Percentiles rank a stretch among this genome's conserved stretches.
These are phyloP conservation scores for Wickerhamomyces bovis DNA, from an alignment of 805 yeast species.

Conservation along the genomic window DNA sequence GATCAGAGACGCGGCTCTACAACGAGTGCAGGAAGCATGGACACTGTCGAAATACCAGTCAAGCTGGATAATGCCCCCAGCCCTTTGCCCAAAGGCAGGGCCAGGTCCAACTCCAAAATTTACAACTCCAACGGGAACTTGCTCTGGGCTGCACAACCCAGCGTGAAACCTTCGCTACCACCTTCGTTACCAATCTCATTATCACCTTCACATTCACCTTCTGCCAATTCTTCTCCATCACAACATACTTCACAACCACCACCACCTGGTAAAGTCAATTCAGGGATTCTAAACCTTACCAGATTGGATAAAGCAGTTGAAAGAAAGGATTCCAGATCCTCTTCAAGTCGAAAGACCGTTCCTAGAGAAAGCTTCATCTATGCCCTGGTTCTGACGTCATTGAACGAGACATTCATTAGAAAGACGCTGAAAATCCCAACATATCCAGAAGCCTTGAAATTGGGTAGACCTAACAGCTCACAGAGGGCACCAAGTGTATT, in stretches of 20 bases:
- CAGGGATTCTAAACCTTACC: background rate
- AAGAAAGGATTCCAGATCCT: background rate
- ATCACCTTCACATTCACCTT: background rate
- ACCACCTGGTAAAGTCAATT: background rate
- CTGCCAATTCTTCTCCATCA: background rate
- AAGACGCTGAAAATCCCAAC: constrained; percentile 77
- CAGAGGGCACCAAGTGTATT: constrained; percentile 50
- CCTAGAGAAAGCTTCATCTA: constrained; percentile 32
- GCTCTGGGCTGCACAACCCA: background rate
- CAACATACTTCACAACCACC: background rate
- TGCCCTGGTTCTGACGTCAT: constrained; percentile 65
- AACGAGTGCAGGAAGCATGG: background rate
- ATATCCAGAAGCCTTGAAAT: constrained; percentile 73
- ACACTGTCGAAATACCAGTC: background rate
- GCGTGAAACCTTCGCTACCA: background rate
- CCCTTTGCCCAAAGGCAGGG: constrained; percentile 1
- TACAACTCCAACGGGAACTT: constrained; percentile 4
- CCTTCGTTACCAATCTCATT: background rate
- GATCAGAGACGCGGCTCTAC: background rate
- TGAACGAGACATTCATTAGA: constrained; percentile 76
- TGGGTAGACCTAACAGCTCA: constrained; percentile 82
- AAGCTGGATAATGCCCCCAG: background rate
- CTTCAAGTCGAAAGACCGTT: background rate
- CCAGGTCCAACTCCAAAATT: constrained; percentile 10
- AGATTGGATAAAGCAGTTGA: background rate